Conservation (phyloP, 2,329 filamentous ascomycete species). For the Talaromyces piceae region DNA sequence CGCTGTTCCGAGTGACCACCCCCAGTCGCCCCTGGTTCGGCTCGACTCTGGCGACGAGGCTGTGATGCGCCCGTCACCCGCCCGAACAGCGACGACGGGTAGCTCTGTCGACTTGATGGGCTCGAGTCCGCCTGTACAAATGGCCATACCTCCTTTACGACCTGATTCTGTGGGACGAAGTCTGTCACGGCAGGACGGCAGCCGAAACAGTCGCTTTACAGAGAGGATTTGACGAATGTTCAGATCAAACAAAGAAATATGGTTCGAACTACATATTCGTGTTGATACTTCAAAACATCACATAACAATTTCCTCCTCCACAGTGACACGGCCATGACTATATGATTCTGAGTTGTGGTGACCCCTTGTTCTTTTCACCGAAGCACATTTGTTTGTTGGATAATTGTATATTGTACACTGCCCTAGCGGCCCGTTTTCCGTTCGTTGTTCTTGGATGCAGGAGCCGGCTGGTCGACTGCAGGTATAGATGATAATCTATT, state of each 20-base stretch:
- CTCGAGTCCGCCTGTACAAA: conserved; percentile 10
- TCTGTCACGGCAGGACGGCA: conserved; percentile 36
- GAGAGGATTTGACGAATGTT: conserved; percentile 21
- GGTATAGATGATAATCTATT: background rate
- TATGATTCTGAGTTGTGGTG: background rate
- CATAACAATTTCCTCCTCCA: too few species aligned
- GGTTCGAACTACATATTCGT: background rate
- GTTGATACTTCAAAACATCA: too few species aligned
- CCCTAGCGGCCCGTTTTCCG: background rate
- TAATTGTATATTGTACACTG: background rate
- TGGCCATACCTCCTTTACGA: conserved; percentile 12
- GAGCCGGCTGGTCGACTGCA: background rate
- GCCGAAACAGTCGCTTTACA: conserved; percentile 39
- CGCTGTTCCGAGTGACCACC: conserved; percentile 2
- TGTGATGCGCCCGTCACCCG: conserved; percentile 37
- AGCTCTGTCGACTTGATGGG: conserved; percentile 23
- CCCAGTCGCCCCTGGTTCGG: conserved; percentile 20
- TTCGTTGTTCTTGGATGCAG: background rate
- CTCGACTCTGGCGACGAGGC: conserved; percentile 23
- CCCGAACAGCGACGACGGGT: conserved; percentile 33
- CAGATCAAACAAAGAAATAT: background rate
- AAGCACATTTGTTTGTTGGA: background rate
- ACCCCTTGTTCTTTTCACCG: background rate
- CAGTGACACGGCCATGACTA: too few species aligned
- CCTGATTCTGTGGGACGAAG: conserved; percentile 38